phyloP scores from a whole-genome alignment of 1,284 basidiomycete species.

The Grifola frondosa region DNA sequence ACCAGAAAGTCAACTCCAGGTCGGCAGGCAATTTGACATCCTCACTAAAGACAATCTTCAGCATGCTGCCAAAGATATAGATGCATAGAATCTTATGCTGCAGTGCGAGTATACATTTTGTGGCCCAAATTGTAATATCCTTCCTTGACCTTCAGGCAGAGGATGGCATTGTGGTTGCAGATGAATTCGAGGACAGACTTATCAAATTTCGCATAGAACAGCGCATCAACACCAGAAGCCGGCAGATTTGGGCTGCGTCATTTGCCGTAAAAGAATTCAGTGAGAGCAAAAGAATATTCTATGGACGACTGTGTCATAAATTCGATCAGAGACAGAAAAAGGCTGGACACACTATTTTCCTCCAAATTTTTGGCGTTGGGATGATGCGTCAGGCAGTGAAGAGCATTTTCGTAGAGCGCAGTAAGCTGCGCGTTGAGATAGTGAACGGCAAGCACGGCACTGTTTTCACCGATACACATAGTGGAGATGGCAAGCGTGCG shows the following conservation, averaged over 20 bases:
- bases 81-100: too few relatives aligned
- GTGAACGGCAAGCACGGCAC: conserved; percentile 22
- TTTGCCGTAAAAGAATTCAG: conserved; percentile 20
- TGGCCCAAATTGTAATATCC: conserved; percentile 26
- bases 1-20: too few relatives aligned
- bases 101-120: too few relatives aligned
- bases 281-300: conserved; percentile 24
- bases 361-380: conserved; percentile 2
- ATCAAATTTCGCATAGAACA: conserved; percentile 25
- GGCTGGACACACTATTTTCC: too few relatives aligned
- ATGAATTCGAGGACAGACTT: conserved; percentile 27
- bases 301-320: background rate
- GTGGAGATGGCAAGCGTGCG: too few relatives aligned
- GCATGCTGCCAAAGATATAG: too few relatives aligned
- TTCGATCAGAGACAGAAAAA: background rate
- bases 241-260: conserved; percentile 6
- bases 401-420: conserved; percentile 25
- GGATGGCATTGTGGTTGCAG: conserved; percentile 30
- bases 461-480: conserved; percentile 31
- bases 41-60: too few relatives aligned
- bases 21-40: too few relatives aligned
- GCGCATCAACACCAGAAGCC: conserved; percentile 17
- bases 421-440: conserved; percentile 30
- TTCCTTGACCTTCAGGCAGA: conserved; percentile 22
- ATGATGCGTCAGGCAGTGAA: conserved; percentile 20